These are phyloP conservation scores for Phialophora tarda DNA, from an alignment of 2,329 filamentous ascomycete species.

Conservation along the genomic window DNA sequence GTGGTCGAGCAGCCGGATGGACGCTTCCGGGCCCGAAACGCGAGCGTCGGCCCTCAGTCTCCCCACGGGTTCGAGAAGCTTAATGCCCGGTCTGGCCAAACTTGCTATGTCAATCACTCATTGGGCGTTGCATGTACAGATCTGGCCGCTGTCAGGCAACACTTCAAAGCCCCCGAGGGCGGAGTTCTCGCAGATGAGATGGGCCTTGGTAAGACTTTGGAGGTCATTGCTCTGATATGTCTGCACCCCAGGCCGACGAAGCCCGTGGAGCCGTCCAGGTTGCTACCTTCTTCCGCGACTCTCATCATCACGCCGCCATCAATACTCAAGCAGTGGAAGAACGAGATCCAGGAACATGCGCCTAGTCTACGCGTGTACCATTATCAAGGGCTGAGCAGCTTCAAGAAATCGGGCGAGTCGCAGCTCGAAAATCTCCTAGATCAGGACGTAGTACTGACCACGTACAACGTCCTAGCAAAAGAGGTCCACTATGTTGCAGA, in stretches of 20 bases:
- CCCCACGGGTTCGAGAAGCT: constrained; percentile 48
- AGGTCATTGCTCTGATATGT: constrained; percentile 55
- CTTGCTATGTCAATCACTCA: constrained; percentile 51
- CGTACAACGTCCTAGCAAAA: constrained; percentile 71
- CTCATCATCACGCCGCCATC: constrained; percentile 67
- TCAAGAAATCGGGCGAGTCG: constrained; percentile 44
- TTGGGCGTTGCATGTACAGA: constrained; percentile 49
- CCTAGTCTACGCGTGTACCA: constrained; percentile 61
- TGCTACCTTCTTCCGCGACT: constrained; percentile 58
- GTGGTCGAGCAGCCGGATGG: constrained; percentile 45
- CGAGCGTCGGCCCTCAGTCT: constrained; percentile 12
- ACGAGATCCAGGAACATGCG: constrained; percentile 63
- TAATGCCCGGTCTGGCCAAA: constrained; percentile 47
- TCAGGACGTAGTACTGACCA: constrained; percentile 65
- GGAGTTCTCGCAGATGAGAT: constrained; percentile 59
- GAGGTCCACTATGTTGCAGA: constrained; percentile 79
- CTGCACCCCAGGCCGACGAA: constrained; percentile 44
- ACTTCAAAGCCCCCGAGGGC: constrained; percentile 46
- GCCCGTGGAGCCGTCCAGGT: constrained; percentile 34
- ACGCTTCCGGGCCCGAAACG: constrained; percentile 34
- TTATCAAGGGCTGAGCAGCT: constrained; percentile 60
- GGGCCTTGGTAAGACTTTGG: constrained; percentile 58
- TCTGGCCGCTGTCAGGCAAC: constrained; percentile 42
- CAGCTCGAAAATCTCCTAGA: constrained; percentile 55
- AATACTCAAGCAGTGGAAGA: constrained; percentile 68